Base-by-base conservation (phyloP, 2,329 filamentous ascomycete genomes). In the Aspergillus proliferans region DNA sequence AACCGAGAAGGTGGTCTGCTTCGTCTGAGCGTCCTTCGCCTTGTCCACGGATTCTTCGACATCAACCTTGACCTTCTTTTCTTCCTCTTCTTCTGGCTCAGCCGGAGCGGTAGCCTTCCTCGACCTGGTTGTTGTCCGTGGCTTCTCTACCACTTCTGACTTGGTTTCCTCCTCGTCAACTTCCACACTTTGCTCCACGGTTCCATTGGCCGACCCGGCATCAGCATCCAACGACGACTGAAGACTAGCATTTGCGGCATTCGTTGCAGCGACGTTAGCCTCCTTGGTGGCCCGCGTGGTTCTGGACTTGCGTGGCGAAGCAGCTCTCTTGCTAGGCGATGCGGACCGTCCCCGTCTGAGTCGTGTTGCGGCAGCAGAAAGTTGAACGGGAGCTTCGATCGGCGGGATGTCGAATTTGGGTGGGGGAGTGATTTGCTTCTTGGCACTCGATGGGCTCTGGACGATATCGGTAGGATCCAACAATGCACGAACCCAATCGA, bases 401-500 rank as follows among this genome's bases (percentile, higher is more conserved):
- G 72, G 71, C 18, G 78, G 72, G 26, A 83, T 56, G 46, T 87
- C 83, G 63, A 87, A 95, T 58, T 83, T 86, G 19, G 93, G 93
- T 42, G 93, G 93, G 21, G 88, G 84, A 14, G 80, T 73, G 57
- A 96, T 95, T 52, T 78, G 81, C 73, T 88, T 90, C 55, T 84
- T 79, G 48, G 88, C 80, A 56, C 85, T 85, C 56, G 82, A 82
- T 22, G 80, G 76, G 47, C 77, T 79, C 63, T 81, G 80, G 43
- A 76, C 76, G 52, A 97, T 95, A 24, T 90, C 85, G 54, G 85
- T 76, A n/a, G 89, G 84, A 66, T 97, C 92, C 45, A 98, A 80
- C 15, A 98, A 79, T n/a, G 93, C 93, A 49, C 83, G 83, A 58
- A 98, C 88, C 93, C 93, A 98, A 41, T 86, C 78, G 44, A 79